Percentiles rank a stretch among this genome's conserved stretches.
Conservation (phyloP, 2,329 filamentous ascomycete genomes). For the Hypomyces rosellus region DNA sequence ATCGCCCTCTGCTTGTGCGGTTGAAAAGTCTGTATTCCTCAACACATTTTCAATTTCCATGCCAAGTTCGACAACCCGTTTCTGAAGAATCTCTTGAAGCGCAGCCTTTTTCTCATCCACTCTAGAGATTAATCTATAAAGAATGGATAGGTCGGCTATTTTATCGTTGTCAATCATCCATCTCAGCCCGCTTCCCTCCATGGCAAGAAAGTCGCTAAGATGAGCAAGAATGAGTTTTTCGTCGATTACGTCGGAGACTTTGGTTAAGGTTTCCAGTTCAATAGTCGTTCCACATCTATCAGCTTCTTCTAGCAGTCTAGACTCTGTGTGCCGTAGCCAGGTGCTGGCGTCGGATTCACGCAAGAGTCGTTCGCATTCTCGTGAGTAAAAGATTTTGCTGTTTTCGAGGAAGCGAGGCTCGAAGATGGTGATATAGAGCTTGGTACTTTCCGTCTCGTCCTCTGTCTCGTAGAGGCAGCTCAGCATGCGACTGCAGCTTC, state of each 20-base stretch:
- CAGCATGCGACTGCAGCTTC: constrained; percentile 82
- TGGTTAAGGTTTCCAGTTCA: constrained; percentile 62
- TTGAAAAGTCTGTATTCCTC: constrained; percentile 48
- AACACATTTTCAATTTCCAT: constrained; percentile 70
- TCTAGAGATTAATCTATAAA: constrained; percentile 72
- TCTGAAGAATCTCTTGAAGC: constrained; percentile 64
- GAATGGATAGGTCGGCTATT: constrained; percentile 66
- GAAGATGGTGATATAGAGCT: constrained; percentile 78
- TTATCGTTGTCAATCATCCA: constrained; percentile 91
- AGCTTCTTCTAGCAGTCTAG: constrained; percentile 71
- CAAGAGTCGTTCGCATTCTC: constrained; percentile 69
- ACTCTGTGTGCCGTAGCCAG: constrained; percentile 72
- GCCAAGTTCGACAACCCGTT: constrained; percentile 72
- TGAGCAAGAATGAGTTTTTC: constrained; percentile 71
- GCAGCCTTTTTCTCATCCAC: constrained; percentile 69
- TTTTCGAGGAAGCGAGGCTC: constrained; percentile 69
- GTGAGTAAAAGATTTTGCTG: constrained; percentile 66
- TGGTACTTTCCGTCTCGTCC: constrained; percentile 68
- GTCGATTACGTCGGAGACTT: constrained; percentile 73
- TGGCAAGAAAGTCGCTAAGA: constrained; percentile 72
- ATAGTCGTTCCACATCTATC: constrained; percentile 80
- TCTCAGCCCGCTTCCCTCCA: constrained; percentile 77
- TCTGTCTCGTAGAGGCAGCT: constrained; percentile 80
- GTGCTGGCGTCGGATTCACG: constrained; percentile 71
- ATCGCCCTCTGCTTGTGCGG: constrained; percentile 36